Base-by-base conservation (phyloP, 2,329 filamentous ascomycete species). In the Orbilia brochopaga region DNA sequence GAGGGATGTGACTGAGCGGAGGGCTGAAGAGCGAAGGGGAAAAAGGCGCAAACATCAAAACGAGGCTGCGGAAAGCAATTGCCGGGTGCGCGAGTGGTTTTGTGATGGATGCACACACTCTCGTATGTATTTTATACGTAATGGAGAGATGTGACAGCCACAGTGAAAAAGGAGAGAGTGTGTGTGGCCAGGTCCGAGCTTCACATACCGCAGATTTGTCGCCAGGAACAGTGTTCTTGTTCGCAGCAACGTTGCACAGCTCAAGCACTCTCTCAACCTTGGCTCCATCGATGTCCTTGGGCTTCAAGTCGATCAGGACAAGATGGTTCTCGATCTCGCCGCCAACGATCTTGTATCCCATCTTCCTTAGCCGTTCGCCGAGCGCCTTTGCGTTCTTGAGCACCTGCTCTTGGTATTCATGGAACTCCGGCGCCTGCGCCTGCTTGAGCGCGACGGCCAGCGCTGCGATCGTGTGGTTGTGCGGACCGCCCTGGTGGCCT, bases 381-480 rank as follows among this genome's bases (percentile, higher is more conserved):
- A 97, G 88, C 2, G 92, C 88, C 81, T 96, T 91, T 56, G 94
- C 90, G 80, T 99, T 99, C 80, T 88, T 85, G 69, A 97, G 85
- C 62, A 97, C 92, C 78, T 91, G 88, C 77, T 90, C 84, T 81
- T 99, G 94, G 82, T 99, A 99, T 61, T 90, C 85, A 79, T 89
- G 90, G 84, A 99, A 99, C 78, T 96, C 92, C 54, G 89, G 86
- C 4, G 87, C 87, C 79, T 92, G 91, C 1, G 91, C 91, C 81
- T 99, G 94, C 83, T 96, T 95, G 69, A 99, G 85, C 11, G 94
- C 94, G 54, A 99, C 94, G 19, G 94, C 88, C 27, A 99, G 85
- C 50, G 94, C 94, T 37, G 94, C 95, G 80, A 99, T 99, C 76
- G 94, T 99, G 84, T 99, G 94, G 83, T 99, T 99, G 83, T 99